Base-by-base conservation (phyloP, 441 rosid species). In the Croton laevigatus region DNA sequence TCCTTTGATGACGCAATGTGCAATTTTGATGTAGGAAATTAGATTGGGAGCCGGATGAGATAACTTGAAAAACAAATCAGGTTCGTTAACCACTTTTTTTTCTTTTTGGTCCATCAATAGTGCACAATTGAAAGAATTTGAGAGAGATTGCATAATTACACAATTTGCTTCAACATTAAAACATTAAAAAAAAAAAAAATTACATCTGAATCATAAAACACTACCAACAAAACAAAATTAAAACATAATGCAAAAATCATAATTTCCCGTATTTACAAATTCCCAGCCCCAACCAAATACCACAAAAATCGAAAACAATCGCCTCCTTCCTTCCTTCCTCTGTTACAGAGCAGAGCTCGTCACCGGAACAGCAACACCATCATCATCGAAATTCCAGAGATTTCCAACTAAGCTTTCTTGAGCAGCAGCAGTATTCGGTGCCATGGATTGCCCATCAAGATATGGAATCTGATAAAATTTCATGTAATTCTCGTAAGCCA, bases 401-500 rank as follows among this genome's bases (percentile, higher is more conserved):
- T 83, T 82, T 59, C 71, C 86, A 37, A 87, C 83, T 9, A 87
- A 69, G 64, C 83, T 87, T 60, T 84, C 93, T 69, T 80, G 86
- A 12, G 32, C 32, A 27, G 77, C 76, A 53, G 77, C 76, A 48
- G 54, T 23, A 64, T 75, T 79, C 2, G 75, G 69, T 10, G 76
- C 73, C 27, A 69, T 48, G 6, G 91, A 79, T 61, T 87, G 84
- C 20, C 91, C 87, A 11, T 89, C 93, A 8, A 88, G 77, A 78
- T 83, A 85, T 8, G 94, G 93, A 46, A 89, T 76, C 80, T 89
- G 86, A 80, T 88, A 89, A 52, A 87, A 82, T 78, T 79, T 87
- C 92, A 91, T 91, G 79, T 73, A 85, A 70, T 83, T 79, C 75
- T 91, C 94, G 46, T 79, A 91, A 4, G 86, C 94, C 84, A 84